These are phyloP conservation scores for Lipomyces anomalus DNA, from an alignment of 805 yeast species.

Conservation along the genomic window DNA sequence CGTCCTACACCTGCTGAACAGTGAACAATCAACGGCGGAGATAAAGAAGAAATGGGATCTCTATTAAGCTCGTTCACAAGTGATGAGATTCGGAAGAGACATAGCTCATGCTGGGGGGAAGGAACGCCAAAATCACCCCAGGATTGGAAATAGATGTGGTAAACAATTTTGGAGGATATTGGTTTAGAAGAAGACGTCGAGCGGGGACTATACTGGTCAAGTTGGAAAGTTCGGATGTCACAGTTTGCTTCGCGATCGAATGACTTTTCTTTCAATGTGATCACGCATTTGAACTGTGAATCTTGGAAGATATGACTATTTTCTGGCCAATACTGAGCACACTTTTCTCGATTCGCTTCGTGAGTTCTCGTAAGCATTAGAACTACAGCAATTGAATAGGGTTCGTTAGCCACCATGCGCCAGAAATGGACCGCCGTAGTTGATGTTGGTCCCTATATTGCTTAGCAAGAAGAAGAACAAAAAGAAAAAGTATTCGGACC, in stretches of 20 bases:
- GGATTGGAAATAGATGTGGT: conserved; percentile 65
- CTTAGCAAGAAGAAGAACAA: conserved; percentile 31
- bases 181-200: conserved; percentile 20
- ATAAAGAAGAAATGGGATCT: no score
- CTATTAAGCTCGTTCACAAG: no score
- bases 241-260: conserved; percentile 17
- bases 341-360: conserved; percentile 76
- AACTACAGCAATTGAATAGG: conserved; percentile 39
- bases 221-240: conserved; percentile 14
- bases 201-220: conserved; percentile 18
- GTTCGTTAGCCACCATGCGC: conserved; percentile 56
- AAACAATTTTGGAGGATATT: conserved; percentile 26
- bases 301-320: conserved; percentile 39
- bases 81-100: no score
- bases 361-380: conserved; percentile 71
- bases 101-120: conserved; percentile 42
- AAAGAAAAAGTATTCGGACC: conserved; percentile 11
- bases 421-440: conserved; percentile 79
- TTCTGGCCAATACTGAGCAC: conserved; percentile 74
- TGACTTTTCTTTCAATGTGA: conserved; percentile 26
- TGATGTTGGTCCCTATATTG: conserved; percentile 81
- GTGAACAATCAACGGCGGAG: conserved; percentile 56
- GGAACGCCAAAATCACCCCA: conserved; percentile 84
- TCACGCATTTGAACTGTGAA: no score
- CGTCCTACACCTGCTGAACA: conserved; percentile 98